Evolutionary conservation across 805 yeast species (phyloP).

Genomic region (Lachancea kluyveri): DNA sequence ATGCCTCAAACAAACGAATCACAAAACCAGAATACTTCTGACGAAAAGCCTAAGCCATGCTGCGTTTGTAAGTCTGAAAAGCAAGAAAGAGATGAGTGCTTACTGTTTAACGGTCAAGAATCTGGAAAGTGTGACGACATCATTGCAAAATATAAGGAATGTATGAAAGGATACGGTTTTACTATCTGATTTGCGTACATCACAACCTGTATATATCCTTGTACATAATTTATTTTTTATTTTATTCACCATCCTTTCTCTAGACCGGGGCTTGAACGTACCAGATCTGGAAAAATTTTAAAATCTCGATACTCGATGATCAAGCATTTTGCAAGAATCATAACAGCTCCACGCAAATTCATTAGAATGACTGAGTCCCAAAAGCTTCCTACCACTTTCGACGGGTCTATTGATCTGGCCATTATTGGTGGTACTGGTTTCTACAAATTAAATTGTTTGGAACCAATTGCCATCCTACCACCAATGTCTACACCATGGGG

Average conservation of each 20-base stretch:
- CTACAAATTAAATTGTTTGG: constrained; percentile 73
- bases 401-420: constrained; percentile 57
- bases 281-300: too few relatives aligned
- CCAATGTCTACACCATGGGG: constrained; percentile 96
- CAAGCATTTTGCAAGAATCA: too few relatives aligned
- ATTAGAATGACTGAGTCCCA: constrained; percentile 19
- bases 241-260: background rate
- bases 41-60: constrained; percentile 81
- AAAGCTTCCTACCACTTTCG: constrained; percentile 20
- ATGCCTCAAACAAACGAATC: too few relatives aligned
- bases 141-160: constrained; percentile 66
- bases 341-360: too few relatives aligned
- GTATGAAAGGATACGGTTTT: constrained; percentile 94
- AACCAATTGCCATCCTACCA: constrained; percentile 74
- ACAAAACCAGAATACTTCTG: too few relatives aligned
- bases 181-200: constrained; percentile 11
- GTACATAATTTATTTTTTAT: background rate
- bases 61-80: constrained; percentile 90
- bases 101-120: constrained; percentile 76
- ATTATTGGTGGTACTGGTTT: constrained; percentile 98
- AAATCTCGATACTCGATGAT: too few relatives aligned
- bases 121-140: constrained; percentile 71
- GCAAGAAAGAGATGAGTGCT: constrained; percentile 78
- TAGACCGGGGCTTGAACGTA: background rate
- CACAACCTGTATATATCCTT: background rate